These are phyloP conservation scores for Quambalaria eucalypti DNA, from an alignment of 1,284 basidiomycete genomes.

Conservation along the genomic window DNA sequence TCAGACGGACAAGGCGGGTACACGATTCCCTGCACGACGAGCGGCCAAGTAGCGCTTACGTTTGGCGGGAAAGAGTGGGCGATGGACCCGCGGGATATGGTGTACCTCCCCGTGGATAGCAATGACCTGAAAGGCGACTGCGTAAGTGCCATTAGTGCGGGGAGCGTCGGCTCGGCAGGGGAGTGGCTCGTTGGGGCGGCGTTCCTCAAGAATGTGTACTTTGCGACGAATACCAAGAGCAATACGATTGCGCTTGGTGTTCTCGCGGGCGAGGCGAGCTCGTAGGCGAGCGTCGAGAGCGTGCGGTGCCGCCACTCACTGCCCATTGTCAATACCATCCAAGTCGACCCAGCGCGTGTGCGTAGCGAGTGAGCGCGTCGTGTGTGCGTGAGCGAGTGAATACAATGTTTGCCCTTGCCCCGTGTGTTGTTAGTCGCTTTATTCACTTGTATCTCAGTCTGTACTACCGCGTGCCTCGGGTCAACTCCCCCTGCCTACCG, in stretches of 20 bases:
- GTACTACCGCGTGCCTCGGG: too few species aligned
- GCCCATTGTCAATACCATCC: too few species aligned
- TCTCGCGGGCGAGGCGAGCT: too few species aligned
- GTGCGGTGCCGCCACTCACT: too few species aligned
- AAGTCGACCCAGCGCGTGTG: too few species aligned
- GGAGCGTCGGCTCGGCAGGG: constrained; percentile 49
- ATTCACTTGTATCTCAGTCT: too few species aligned
- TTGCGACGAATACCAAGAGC: constrained; percentile 61
- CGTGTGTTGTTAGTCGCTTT: too few species aligned
- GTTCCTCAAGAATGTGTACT: constrained; percentile 49
- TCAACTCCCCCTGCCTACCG: too few species aligned
- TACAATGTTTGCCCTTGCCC: too few species aligned
- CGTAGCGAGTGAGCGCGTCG: too few species aligned
- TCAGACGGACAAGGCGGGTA: constrained; percentile 52
- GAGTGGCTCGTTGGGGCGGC: constrained; percentile 60
- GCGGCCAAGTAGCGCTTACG: constrained; percentile 58
- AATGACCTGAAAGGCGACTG: constrained; percentile 63
- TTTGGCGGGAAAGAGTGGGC: constrained; percentile 60
- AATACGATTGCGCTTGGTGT: constrained; percentile 63
- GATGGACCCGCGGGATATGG: constrained; percentile 54
- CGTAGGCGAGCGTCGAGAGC: not conserved
- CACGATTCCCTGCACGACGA: constrained; percentile 68
- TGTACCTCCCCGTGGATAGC: constrained; percentile 59
- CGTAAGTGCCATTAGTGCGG: constrained; percentile 63
- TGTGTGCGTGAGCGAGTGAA: too few species aligned